These are phyloP conservation scores for Bothriochloa decipiens DNA, from an alignment of 176 grass and related monocot species.

Conservation along the genomic window DNA sequence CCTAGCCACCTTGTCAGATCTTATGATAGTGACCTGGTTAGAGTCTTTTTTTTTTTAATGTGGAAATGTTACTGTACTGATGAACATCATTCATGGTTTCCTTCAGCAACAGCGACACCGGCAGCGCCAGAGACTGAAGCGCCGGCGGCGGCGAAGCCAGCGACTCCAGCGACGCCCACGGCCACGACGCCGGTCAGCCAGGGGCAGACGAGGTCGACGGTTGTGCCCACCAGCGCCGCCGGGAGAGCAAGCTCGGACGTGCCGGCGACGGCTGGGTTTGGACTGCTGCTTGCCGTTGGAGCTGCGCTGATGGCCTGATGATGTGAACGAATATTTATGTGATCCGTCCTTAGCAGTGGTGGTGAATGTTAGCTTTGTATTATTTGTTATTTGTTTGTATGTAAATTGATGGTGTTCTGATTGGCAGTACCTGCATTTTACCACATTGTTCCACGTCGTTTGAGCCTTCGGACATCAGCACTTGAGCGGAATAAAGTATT, in stretches of 20 bases:
- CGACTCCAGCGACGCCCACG: background rate
- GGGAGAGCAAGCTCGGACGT: background rate
- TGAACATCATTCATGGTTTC: background rate
- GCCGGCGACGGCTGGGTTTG: background rate
- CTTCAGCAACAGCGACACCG: slow-evolving; percentile 7
- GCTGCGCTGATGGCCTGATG: slow-evolving; percentile 10
- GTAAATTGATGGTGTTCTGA: background rate
- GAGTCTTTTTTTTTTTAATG: background rate
- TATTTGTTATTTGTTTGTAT: background rate
- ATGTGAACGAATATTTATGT: background rate
- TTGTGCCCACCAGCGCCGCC: slow-evolving; percentile 56
- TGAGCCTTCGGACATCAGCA: background rate
- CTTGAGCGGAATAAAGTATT: background rate
- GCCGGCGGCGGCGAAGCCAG: background rate
- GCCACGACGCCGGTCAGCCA: slow-evolving; percentile 37
- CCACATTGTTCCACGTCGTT: background rate
- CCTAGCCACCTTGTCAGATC: background rate
- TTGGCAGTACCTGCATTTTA: background rate
- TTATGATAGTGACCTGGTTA: background rate
- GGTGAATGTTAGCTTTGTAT: background rate
- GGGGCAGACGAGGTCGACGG: slow-evolving; percentile 51
- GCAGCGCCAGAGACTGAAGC: slow-evolving; percentile 40
- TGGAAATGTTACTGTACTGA: background rate
- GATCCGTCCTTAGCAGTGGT: background rate
- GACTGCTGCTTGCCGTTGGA: slow-evolving; percentile 7